Evolutionary conservation across 495 filamentous ascomycete species (phyloP).

Genomic region (Terfezia claveryi): DNA sequence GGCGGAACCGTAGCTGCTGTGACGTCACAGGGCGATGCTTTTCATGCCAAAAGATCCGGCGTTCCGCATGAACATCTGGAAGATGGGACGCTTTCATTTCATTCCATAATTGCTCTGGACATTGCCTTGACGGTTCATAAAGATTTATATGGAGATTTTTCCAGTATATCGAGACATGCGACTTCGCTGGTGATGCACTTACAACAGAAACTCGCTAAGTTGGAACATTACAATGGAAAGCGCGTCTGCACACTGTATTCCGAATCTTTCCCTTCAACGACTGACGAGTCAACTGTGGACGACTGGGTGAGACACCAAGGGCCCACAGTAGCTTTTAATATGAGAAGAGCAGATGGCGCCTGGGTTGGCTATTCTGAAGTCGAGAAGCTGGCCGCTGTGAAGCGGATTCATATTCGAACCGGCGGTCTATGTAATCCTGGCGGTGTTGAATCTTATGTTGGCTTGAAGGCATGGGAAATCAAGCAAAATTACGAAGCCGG

Average conservation of each 20-base stretch:
- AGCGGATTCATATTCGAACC: conserved; percentile 59
- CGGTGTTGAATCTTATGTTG: conserved; percentile 46
- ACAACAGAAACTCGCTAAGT: conserved; percentile 31
- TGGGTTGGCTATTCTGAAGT: conserved; percentile 69
- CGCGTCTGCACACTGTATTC: conserved; percentile 48
- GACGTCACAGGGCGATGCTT: conserved; percentile 21
- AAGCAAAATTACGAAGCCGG: conserved; percentile 59
- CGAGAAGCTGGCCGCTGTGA: conserved; percentile 58
- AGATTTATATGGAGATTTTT: conserved; percentile 48
- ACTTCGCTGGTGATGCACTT: conserved; percentile 38
- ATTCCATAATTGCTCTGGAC: conserved; percentile 65
- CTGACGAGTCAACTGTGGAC: conserved; percentile 11
- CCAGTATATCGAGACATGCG: conserved; percentile 50
- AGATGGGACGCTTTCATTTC: conserved; percentile 75
- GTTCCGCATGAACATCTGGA: conserved; percentile 64
- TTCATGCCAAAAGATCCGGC: conserved; percentile 50
- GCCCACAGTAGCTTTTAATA: conserved; percentile 66
- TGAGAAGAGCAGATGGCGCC: conserved; percentile 38
- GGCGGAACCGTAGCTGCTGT: conserved; percentile 90
- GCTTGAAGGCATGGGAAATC: conserved; percentile 55
- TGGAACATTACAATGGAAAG: conserved; percentile 46
- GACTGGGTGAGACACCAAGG: conserved; percentile 31
- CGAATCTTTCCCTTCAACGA: conserved; percentile 21
- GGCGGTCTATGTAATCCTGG: conserved; percentile 85
- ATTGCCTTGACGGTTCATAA: conserved; percentile 46